These are phyloP conservation scores for Austroboletus eburneus DNA, from an alignment of 768 basidiomycete species.

Conservation along the genomic window DNA sequence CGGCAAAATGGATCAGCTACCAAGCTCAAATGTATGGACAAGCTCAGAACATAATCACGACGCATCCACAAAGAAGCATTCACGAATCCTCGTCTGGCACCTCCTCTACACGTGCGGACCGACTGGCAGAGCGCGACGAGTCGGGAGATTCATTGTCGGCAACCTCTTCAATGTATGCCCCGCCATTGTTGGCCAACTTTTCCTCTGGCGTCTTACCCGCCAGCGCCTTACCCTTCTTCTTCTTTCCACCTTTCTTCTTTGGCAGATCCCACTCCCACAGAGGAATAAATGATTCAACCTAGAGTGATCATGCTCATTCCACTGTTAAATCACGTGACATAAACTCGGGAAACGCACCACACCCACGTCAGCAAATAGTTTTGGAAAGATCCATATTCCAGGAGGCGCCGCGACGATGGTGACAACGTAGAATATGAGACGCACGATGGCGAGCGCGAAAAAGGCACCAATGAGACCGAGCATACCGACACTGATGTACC, in stretches of 20 bases:
- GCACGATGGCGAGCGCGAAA: conserved; percentile 84
- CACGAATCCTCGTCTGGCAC: conserved; percentile 40
- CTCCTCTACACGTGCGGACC: conserved; percentile 42
- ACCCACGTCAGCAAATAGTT: conserved; percentile 96
- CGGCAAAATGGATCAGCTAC: neutral
- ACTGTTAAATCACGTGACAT: neutral
- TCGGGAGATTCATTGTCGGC: conserved; percentile 29
- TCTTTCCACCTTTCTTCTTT: conserved; percentile 65
- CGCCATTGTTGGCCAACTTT: conserved; percentile 39
- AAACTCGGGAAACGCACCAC: conserved; percentile 75
- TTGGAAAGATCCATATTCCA: conserved; percentile 99
- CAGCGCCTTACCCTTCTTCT: conserved; percentile 48
- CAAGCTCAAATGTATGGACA: neutral
- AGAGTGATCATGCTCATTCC: no score
- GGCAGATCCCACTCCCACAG: conserved; percentile 94
- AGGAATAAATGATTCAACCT: conserved; percentile 98
- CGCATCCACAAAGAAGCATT: neutral
- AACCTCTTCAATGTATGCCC: conserved; percentile 38
- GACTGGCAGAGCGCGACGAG: conserved; percentile 32
- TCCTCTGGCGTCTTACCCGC: conserved; percentile 31
- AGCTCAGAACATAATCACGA: neutral
- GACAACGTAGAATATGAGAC: conserved; percentile 90
- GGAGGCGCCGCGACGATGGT: conserved; percentile 83
- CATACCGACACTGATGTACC: conserved; percentile 89
- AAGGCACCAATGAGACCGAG: conserved; percentile 86